Evolutionary conservation across 371 early-diverging fungal species (phyloP), one percentile per base, ranked within the genome.

Genomic region (Haplosporangium sp.): DNA sequence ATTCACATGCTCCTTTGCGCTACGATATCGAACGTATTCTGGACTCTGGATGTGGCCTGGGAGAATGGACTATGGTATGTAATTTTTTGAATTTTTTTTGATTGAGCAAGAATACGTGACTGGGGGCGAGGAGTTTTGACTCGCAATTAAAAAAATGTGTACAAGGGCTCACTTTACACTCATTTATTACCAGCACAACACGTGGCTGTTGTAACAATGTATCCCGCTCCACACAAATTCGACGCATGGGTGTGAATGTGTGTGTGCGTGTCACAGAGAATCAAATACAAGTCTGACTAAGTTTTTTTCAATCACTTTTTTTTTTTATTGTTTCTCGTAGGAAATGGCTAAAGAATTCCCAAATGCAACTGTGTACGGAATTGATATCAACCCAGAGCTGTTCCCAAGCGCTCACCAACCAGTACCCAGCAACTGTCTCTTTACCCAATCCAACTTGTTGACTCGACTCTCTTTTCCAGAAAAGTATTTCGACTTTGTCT

Each of bases 321-420:
- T 27, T 27, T 27, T 27, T 52, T 52, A 7, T 58, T 59, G 39
- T n/a, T 57, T 57, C 20, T 61, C 11, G 37, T 63, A 81, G 81
- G 81, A 81, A 69, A 81, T 81, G 75, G 81, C 81, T 35, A 74
- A 71, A 53, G 81, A 74, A 63, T 81, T 68, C 34, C 81, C 81
- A 2, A 74, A 71, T 53, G 81, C 81, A 4, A 81, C 81, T 5
- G 81, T 81, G 13, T 81, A 81, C 61, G 81, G 81, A 10, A 71
- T 81, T 62, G 81, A 81, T 37, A 74, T 81, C 72, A 81, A 81
- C 50, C 81, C 75, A 44, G 81, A 81, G 55, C 63, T 81, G 34
- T 81, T 81, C 38, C 81, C 81, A 4, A 64, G 68, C 10, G 61
- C 65, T 9, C 60, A 63, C 1, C 74, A 74, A 45, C 61, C 67